Percentiles rank a stretch among this genome's conserved stretches.
These are phyloP conservation scores for Paramyrothecium roridum DNA, from an alignment of 2,329 filamentous ascomycete species.

Conservation along the genomic window DNA sequence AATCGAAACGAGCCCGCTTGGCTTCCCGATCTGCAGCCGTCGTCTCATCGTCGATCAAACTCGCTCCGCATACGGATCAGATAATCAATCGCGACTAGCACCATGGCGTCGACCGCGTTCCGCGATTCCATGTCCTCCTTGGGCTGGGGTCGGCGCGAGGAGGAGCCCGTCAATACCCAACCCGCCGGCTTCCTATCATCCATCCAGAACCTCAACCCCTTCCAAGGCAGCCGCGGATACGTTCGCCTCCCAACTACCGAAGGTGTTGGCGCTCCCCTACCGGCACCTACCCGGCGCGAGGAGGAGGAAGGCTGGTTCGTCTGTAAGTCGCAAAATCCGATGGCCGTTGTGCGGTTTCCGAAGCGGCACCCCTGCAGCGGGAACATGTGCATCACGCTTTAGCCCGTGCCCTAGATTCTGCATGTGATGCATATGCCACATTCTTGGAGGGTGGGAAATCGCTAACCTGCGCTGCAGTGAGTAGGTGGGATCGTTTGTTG, in stretches of 20 bases:
- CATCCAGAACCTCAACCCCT: slow-evolving; percentile 84
- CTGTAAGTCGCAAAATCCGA: slow-evolving; percentile 61
- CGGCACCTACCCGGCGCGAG: slow-evolving; percentile 78
- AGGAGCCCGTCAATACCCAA: slow-evolving; percentile 68
- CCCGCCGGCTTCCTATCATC: slow-evolving; percentile 74
- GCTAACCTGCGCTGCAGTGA: slow-evolving; percentile 62
- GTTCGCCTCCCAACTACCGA: slow-evolving; percentile 87
- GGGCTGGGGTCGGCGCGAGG: slow-evolving; percentile 88
- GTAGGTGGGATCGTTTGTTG: slow-evolving; percentile 92
- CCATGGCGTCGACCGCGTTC: slow-evolving; percentile 85
- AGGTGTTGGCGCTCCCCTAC: slow-evolving; percentile 73
- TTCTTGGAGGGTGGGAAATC: slow-evolving; percentile 33
- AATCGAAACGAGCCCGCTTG: not conserved
- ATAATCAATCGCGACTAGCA: slow-evolving; percentile 3
- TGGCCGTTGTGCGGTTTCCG: slow-evolving; percentile 15
- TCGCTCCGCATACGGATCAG: slow-evolving; percentile 12
- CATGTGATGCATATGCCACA: slow-evolving; percentile 40
- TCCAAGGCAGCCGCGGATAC: slow-evolving; percentile 74
- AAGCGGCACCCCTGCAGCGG: slow-evolving; percentile 38
- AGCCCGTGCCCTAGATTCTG: slow-evolving; percentile 28
- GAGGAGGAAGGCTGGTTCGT: slow-evolving; percentile 96
- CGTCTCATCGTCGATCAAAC: slow-evolving; percentile 16
- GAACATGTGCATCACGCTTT: slow-evolving; percentile 41
- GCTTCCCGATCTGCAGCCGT: slow-evolving; percentile 15
- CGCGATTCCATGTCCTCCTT: slow-evolving; percentile 92